Percentiles rank a stretch among this genome's conserved stretches.
Conservation (phyloP, 1,284 basidiomycete species). For the Moniliella sp. region DNA sequence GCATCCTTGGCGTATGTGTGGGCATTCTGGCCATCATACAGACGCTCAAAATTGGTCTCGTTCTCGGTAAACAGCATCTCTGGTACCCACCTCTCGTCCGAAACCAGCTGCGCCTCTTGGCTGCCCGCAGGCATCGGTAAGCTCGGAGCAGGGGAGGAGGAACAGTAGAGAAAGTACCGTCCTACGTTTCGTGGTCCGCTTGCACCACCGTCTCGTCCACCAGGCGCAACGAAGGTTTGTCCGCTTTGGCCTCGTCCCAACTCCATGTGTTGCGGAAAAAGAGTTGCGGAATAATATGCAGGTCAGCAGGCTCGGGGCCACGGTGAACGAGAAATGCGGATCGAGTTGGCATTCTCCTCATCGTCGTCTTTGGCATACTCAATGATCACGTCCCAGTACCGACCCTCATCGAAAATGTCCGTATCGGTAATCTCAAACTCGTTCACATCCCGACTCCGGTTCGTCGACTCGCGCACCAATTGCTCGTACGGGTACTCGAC, state of each 20-base stretch:
- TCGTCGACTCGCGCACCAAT: slow-evolving; percentile 61
- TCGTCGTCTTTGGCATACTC: slow-evolving; percentile 95
- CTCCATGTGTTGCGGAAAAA: slow-evolving; percentile 98
- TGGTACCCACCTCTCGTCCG: slow-evolving; percentile 37
- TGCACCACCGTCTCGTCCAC: slow-evolving; percentile 40
- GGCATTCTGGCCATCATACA: slow-evolving; percentile 53
- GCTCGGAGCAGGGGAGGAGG: slow-evolving; percentile 73
- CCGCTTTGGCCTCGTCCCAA: slow-evolving; percentile 61
- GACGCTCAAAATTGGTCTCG: slow-evolving; percentile 75
- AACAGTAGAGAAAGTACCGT: slow-evolving; percentile 53
- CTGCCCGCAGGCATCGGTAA: slow-evolving; percentile 43
- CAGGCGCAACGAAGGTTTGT: slow-evolving; percentile 47
- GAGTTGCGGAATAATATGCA: slow-evolving; percentile 81
- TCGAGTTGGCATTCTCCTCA: slow-evolving; percentile 62
- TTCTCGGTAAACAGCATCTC: slow-evolving; percentile 47
- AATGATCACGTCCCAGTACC: slow-evolving; percentile 70
- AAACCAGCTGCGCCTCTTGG: slow-evolving; percentile 30
- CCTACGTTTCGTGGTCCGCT: slow-evolving; percentile 47
- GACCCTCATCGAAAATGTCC: slow-evolving; percentile 68
- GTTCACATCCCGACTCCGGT: slow-evolving; percentile 58
- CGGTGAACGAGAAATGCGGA: slow-evolving; percentile 89
- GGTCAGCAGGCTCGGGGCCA: slow-evolving; percentile 72
- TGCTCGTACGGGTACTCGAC: slow-evolving; percentile 75
- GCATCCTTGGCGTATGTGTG: slow-evolving; percentile 86
- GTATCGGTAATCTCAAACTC: slow-evolving; percentile 89